Conservation (phyloP, 2,329 filamentous ascomycete genomes). For the Macrophomina pseudophaseolina region DNA sequence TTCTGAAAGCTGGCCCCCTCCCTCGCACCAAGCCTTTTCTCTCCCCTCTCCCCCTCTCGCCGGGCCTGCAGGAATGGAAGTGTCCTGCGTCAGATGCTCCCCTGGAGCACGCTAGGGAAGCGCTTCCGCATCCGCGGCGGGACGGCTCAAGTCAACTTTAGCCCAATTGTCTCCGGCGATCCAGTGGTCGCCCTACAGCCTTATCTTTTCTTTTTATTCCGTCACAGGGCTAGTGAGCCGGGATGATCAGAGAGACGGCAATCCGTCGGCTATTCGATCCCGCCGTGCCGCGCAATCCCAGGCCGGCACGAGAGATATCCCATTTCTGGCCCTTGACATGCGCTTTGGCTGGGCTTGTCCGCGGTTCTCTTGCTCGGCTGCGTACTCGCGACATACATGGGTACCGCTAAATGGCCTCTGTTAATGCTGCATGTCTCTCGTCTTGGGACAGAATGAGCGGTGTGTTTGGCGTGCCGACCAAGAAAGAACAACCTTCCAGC, state of each 20-base stretch:
- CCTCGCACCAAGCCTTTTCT: background rate
- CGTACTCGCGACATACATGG: background rate
- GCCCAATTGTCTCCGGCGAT: background rate
- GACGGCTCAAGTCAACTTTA: background rate
- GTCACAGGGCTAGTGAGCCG: too few species aligned
- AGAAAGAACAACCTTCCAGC: background rate
- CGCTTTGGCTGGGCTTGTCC: background rate
- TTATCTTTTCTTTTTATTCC: background rate
- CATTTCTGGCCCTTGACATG: too few species aligned
- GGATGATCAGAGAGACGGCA: too few species aligned
- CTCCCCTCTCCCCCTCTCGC: background rate
- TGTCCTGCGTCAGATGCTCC: background rate
- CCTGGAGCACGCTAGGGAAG: constrained; percentile 11
- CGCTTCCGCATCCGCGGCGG: constrained; percentile 13
- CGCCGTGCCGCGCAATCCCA: background rate
- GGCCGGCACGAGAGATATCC: too few species aligned
- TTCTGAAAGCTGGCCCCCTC: background rate
- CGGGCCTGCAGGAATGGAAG: background rate
- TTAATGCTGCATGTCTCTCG: background rate
- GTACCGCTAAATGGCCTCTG: background rate
- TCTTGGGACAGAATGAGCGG: background rate
- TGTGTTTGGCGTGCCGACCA: background rate
- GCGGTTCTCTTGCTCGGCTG: background rate
- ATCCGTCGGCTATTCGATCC: background rate
- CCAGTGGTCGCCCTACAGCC: background rate